phyloP scores from a whole-genome alignment of 1,284 basidiomycete genomes.

The Cryptococcus floricola region DNA sequence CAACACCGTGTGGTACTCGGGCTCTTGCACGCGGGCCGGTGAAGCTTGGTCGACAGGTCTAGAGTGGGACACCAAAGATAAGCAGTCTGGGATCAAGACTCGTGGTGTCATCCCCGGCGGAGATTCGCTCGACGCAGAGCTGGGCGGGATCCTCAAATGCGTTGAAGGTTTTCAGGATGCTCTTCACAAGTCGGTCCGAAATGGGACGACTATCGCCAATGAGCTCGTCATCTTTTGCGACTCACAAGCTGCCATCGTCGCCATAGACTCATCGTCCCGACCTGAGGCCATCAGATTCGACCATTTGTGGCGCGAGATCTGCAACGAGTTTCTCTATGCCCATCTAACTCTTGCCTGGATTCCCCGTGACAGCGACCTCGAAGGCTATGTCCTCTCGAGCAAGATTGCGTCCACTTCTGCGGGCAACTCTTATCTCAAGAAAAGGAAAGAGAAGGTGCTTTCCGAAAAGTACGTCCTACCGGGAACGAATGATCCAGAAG shows the following conservation, averaged over 20 bases:
- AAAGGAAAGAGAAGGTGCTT: slow-evolving; percentile 36
- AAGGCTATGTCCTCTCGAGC: slow-evolving; percentile 43
- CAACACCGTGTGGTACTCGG: slow-evolving; percentile 44
- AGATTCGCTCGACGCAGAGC: slow-evolving; percentile 43
- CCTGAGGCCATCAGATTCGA: slow-evolving; percentile 42
- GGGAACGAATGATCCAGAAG: slow-evolving; percentile 35
- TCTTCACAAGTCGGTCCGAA: slow-evolving; percentile 34
- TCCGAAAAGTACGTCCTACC: slow-evolving; percentile 31
- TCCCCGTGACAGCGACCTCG: slow-evolving; percentile 36
- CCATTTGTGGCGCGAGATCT: slow-evolving; percentile 39
- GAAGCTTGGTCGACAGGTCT: slow-evolving; percentile 48
- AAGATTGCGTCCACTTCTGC: slow-evolving; percentile 46
- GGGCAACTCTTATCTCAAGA: slow-evolving; percentile 41
- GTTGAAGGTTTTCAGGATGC: slow-evolving; percentile 44
- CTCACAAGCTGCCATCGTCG: slow-evolving; percentile 45
- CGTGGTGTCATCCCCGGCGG: slow-evolving; percentile 35
- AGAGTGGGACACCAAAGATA: slow-evolving; percentile 41
- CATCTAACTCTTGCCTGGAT: slow-evolving; percentile 46
- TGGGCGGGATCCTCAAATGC: slow-evolving; percentile 45
- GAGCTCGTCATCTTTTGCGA: slow-evolving; percentile 46
- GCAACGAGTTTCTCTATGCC: slow-evolving; percentile 36
- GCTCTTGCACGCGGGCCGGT: slow-evolving; percentile 42
- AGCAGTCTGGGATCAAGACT: slow-evolving; percentile 41
- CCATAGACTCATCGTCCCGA: slow-evolving; percentile 43
- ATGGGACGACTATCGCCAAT: slow-evolving; percentile 33